These are phyloP conservation scores for Babesia sp. DNA, from an alignment of 169 alveolate species.

Conservation along the genomic window DNA sequence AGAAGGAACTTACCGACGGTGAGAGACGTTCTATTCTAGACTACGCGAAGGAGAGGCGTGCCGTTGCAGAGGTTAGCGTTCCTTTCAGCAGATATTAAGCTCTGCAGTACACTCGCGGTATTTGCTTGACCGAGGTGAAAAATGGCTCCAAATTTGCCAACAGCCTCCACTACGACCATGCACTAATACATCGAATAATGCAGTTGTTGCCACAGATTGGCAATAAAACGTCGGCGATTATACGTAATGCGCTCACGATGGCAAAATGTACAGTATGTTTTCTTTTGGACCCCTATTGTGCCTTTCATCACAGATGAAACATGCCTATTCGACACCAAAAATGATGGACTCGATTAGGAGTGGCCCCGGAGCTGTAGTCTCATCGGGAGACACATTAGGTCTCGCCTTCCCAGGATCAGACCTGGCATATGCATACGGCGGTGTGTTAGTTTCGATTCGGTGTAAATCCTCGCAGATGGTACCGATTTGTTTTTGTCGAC, in stretches of 20 bases:
- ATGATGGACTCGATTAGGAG: conserved; percentile 40
- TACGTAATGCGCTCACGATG: background rate
- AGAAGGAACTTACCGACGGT: conserved; percentile 15
- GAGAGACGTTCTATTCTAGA: conserved; percentile 31
- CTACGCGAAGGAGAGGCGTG: conserved; percentile 38
- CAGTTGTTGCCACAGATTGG: conserved; percentile 20
- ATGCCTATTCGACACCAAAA: conserved; percentile 53
- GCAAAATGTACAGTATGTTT: conserved; percentile 37
- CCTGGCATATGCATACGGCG: conserved; percentile 59
- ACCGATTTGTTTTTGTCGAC: conserved; percentile 1
- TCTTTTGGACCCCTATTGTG: background rate
- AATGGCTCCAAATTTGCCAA: conserved; percentile 59
- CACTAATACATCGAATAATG: conserved; percentile 13
- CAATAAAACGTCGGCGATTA: background rate
- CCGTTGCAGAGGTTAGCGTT: conserved; percentile 58
- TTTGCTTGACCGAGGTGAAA: conserved; percentile 48
- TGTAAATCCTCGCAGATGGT: background rate
- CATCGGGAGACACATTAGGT: conserved; percentile 44
- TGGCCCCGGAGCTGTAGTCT: conserved; percentile 17
- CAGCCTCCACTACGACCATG: conserved; percentile 41
- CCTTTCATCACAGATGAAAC: conserved; percentile 45
- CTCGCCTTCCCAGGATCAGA: conserved; percentile 62
- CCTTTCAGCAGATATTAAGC: background rate
- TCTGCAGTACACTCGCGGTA: conserved; percentile 55
- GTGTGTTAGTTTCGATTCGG: background rate